Percentiles rank a stretch among this genome's conserved stretches.
Evolutionary conservation across 768 basidiomycete species (phyloP).

Genomic region (Suillus fuscotomentosus): DNA sequence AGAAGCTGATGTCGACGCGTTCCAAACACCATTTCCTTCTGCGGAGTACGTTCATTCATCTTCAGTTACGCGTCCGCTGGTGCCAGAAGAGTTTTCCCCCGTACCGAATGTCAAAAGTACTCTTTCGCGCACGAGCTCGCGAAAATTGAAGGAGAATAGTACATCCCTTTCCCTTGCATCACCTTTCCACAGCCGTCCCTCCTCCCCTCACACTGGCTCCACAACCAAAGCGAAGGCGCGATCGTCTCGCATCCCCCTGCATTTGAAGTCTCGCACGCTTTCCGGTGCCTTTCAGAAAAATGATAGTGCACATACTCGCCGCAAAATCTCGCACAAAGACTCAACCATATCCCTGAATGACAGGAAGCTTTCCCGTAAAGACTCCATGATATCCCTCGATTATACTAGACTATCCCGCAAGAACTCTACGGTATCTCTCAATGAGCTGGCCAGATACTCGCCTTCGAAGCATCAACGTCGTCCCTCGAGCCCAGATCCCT

Average conservation of each 20-base stretch:
- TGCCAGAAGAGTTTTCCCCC: conserved; percentile 41
- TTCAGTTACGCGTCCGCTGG: conserved; percentile 17
- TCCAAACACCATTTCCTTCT: conserved; percentile 27
- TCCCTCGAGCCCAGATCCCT: conserved; percentile 20
- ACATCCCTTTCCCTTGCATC: conserved; percentile 35
- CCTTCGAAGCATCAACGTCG: conserved; percentile 18
- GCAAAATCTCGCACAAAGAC: conserved; percentile 3
- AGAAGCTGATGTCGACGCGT: conserved; percentile 18
- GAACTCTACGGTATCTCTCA: conserved; percentile 5
- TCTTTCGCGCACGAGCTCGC: conserved; percentile 38
- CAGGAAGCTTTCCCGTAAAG: conserved; percentile 16
- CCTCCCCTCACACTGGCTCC: conserved; percentile 34
- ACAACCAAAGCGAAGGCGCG: conserved; percentile 33
- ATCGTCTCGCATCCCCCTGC: conserved; percentile 20
- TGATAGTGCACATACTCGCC: not conserved
- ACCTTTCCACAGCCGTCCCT: conserved; percentile 46
- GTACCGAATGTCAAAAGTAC: conserved; percentile 36
- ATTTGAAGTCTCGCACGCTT: conserved; percentile 39
- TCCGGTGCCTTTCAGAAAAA: conserved; percentile 28
- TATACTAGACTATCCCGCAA: conserved; percentile 9
- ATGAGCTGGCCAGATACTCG: conserved; percentile 13
- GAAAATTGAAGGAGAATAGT: conserved; percentile 40
- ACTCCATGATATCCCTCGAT: conserved; percentile 17
- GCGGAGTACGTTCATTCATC: conserved; percentile 22
- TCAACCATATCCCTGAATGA: conserved; percentile 7